Evolutionary conservation across 768 basidiomycete species (phyloP).

Genomic region (Naganishia kalamii): DNA sequence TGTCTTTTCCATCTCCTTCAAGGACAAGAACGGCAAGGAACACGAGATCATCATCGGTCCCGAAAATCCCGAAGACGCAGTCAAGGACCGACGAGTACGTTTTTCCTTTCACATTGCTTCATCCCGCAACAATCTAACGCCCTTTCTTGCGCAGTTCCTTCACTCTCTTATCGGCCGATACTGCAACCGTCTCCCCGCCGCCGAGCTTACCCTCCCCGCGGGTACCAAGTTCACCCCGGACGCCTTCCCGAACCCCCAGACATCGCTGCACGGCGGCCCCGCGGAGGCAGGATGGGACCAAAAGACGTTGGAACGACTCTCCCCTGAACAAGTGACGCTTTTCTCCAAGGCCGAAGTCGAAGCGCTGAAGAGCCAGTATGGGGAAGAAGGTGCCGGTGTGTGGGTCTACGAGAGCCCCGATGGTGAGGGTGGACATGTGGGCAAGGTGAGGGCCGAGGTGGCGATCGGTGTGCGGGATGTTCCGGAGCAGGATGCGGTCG

Average conservation of each 20-base stretch:
- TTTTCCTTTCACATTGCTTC: not conserved
- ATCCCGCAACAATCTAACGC: not conserved
- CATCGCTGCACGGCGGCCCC: conserved; percentile 24
- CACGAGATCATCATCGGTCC: conserved; percentile 27
- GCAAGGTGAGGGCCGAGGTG: conserved; percentile 17
- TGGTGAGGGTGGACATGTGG: conserved; percentile 25
- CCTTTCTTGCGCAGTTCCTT: conserved; percentile 14
- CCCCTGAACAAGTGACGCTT: not conserved
- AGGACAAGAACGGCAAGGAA: conserved; percentile 23
- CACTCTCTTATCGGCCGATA: conserved; percentile 26
- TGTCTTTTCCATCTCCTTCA: conserved; percentile 24
- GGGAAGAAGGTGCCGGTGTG: conserved; percentile 21
- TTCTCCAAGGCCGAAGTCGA: conserved; percentile 12
- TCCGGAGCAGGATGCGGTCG: conserved; percentile 7
- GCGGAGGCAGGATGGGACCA: conserved; percentile 21
- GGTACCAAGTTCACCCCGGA: conserved; percentile 16
- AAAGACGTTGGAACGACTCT: conserved; percentile 12
- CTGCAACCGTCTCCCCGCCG: conserved; percentile 24
- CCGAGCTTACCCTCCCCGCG: not conserved
- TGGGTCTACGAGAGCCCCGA: conserved; percentile 19
- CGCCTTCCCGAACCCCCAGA: conserved; percentile 3
- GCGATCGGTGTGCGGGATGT: conserved; percentile 17
- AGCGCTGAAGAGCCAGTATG: not conserved
- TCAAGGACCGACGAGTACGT: conserved; percentile 23
- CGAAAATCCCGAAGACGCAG: conserved; percentile 19